A percentile compares a stretch with the other conserved stretches of the same genome.
Evolutionary conservation across 768 basidiomycete genomes (phyloP).

Genomic region (Tulasnella sp.): DNA sequence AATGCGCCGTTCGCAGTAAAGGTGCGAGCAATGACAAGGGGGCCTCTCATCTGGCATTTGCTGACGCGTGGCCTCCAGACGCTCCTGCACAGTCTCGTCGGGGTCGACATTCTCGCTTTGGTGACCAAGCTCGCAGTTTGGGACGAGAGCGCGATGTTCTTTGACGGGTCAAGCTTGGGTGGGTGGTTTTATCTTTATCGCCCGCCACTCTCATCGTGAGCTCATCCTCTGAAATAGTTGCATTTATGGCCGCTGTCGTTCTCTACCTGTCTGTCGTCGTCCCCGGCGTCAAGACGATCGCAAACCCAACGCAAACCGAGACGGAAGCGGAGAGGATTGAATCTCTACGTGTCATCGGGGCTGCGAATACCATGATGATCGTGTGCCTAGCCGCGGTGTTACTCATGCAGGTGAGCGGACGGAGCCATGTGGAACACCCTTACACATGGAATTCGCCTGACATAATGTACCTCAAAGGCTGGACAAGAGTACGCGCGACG

Average conservation of each 20-base stretch:
- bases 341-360: slow-evolving; percentile 75
- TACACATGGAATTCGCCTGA: slow-evolving; percentile 1
- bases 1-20: slow-evolving; percentile 92
- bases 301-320: slow-evolving; percentile 54
- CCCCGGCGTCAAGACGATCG: slow-evolving; percentile 72
- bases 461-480: slow-evolving; percentile 49
- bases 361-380: slow-evolving; percentile 82
- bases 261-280: slow-evolving; percentile 82
- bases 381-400: slow-evolving; percentile 63
- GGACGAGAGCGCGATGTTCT: slow-evolving; percentile 92
- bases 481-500: slow-evolving; percentile 82
- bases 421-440: slow-evolving; percentile 22
- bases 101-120: slow-evolving; percentile 69
- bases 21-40: slow-evolving; percentile 45
- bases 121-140: slow-evolving; percentile 77
- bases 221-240: slow-evolving; percentile 45
- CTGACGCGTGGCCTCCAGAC: slow-evolving; percentile 49
- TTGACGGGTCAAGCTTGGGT: slow-evolving; percentile 89
- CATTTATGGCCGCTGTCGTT: slow-evolving; percentile 69
- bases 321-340: slow-evolving; percentile 65
- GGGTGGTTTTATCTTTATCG: slow-evolving; percentile 36
- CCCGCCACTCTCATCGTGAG: background rate
- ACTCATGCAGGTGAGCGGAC: slow-evolving; percentile 60
- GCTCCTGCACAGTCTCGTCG: slow-evolving; percentile 79
- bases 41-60: background rate